Evolutionary conservation across 1,284 basidiomycete genomes (phyloP).

Genomic region (Pseudozyma tsukubaensis): DNA sequence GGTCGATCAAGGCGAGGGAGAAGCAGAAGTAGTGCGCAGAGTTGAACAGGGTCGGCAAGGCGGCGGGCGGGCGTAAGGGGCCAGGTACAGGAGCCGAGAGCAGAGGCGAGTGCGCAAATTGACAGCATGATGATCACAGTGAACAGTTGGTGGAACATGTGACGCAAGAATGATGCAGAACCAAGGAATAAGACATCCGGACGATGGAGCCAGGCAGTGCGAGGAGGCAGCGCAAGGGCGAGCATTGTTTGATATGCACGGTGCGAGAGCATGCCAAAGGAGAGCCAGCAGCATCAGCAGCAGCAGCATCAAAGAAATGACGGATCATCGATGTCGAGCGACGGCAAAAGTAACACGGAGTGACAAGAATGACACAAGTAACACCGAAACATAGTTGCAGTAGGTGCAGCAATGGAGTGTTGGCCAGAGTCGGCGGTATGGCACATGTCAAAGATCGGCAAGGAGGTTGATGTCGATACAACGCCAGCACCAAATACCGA

Average conservation of each 20-base stretch:
- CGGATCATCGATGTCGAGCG: constrained; percentile 1
- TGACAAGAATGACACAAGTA: constrained; percentile 2
- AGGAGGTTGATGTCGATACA: constrained; percentile 10
- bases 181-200: not conserved
- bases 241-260: constrained; percentile 14
- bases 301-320: constrained; percentile 2
- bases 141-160: not conserved
- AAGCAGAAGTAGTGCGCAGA: constrained; percentile 1
- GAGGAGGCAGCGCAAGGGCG: constrained; percentile 10
- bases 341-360: not conserved
- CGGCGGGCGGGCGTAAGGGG: constrained; percentile 19
- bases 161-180: constrained; percentile 1
- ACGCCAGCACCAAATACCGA: not conserved
- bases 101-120: constrained; percentile 21
- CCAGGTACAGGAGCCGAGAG: constrained; percentile 18
- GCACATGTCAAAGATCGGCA: constrained; percentile 31
- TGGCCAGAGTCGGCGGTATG: constrained; percentile 4
- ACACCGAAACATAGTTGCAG: not conserved
- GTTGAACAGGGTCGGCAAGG: constrained; percentile 2
- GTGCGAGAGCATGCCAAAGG: constrained; percentile 22
- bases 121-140: constrained; percentile 10
- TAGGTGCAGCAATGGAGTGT: no score
- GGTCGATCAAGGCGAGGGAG: not conserved
- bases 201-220: not conserved
- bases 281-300: constrained; percentile 10